These are phyloP conservation scores for Gynostemma pentaphyllum DNA, from an alignment of 306 rosid species.

Conservation along the genomic window DNA sequence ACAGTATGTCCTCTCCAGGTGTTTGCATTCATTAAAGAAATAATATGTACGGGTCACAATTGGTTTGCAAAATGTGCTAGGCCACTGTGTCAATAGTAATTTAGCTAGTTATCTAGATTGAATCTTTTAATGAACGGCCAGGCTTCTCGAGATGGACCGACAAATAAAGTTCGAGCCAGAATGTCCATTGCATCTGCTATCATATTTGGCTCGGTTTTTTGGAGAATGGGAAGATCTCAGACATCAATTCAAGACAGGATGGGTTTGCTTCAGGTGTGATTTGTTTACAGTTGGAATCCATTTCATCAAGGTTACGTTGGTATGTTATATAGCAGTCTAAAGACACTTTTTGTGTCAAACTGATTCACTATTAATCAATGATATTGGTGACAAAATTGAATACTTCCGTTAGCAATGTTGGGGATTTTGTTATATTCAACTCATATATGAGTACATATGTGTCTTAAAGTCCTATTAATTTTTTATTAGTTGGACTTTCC, in stretches of 20 bases:
- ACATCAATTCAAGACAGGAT: constrained; percentile 95
- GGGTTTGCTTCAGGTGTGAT: constrained; percentile 95
- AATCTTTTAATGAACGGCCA: constrained; percentile 18
- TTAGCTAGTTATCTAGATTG: constrained; percentile 19
- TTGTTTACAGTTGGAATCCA: constrained; percentile 11
- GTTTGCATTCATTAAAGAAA: background rate
- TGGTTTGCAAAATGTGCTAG: background rate
- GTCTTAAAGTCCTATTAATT: too few species aligned
- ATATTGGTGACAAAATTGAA: too few species aligned
- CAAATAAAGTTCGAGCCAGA: constrained; percentile 84
- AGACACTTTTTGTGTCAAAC: background rate
- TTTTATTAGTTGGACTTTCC: too few species aligned
- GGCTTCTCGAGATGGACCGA: constrained; percentile 92
- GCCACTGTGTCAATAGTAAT: constrained; percentile 13
- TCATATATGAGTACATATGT: too few species aligned
- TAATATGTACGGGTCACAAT: background rate
- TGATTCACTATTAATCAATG: too few species aligned
- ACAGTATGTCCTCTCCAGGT: background rate
- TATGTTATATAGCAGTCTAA: background rate
- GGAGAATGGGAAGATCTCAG: constrained; percentile 95
- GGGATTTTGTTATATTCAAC: too few species aligned
- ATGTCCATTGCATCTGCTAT: constrained; percentile 87
- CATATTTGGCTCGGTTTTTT: constrained; percentile 87
- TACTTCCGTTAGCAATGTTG: too few species aligned
- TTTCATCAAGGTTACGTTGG: background rate